Evolutionary conservation across 73 alveolate species (phyloP), one percentile per base, ranked within the genome.

Genomic region (Paramecium tetraurelia): DNA sequence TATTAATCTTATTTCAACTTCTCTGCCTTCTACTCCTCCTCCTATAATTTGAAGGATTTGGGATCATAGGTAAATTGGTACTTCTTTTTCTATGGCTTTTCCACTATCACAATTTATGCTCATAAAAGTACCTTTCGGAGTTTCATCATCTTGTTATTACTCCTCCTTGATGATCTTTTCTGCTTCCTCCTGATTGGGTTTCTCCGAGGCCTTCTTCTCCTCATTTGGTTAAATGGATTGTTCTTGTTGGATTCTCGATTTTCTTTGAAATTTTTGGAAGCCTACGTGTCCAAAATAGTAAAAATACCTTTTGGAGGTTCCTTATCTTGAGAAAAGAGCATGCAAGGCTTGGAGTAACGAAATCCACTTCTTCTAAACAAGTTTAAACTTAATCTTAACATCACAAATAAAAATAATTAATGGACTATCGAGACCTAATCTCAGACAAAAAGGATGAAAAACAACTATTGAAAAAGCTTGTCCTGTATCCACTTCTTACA

Each of bases 281-380:
- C 90, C 90, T 80, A 44, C 46, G 18, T 22, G 12, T 53, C 29
- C 7, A 53, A 53, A 53, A 18, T 7, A 4, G 31, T 18, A 44
- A 31, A 80, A 63, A 27, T 80, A 80, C 90, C 90, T 48, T 80
- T 80, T 14, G 90, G 90, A 44, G 90, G 90, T 48, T 80, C 90
- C 35, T 80, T 41, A 80, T 80, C 90, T 12, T 59, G 24, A 24
- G 76, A 44, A 43, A 80, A 80, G 33, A 35, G 18, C 35, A 80
- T 22, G 24, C 22, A 21, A 8, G 90, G 90, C 21, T 41, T 80
- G 12, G 33, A 24, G 24, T 59, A 14, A n/a, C 43, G 57, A 43
- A 44, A 43, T 22, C 38, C 31, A 44, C 27, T 33, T 80, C 90
- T 80, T 46, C 70, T 21, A 33, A 80, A 21, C 14, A 72, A 38